Base-by-base conservation (phyloP, 768 basidiomycete genomes). In the Kwoniella heveanensis region DNA sequence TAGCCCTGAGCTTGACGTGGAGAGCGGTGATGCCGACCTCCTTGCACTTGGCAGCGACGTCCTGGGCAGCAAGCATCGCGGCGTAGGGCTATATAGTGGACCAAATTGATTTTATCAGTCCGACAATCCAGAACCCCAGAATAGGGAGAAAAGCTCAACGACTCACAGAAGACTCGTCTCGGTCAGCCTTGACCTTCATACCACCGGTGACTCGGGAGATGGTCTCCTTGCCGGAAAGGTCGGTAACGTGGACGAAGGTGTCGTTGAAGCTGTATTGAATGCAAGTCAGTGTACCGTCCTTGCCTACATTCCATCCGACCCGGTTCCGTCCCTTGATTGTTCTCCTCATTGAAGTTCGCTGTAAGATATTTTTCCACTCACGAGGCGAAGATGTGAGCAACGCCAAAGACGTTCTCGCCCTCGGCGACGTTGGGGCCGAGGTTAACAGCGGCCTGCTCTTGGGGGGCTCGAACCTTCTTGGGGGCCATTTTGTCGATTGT, bases 131-230 rank as follows among this genome's bases (percentile, higher is more conserved):
- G 32, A 32, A 13, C 5, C 12, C 10, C 29, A 9, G 13, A 25
- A 17, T 60, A 24, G 22, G 29, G 9, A 32, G 27, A 36, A 36
- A 13, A 36, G 32, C 2, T 4, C 19, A 46, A 24, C 12, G n/a
- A 73, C 77, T 69, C 61, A 78, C 96, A 91, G 94, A 97, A 46
- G 93, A 97, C 84, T 99, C 96, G 84, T 99, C 96, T 83, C 96
- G 90, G 83, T 99, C 96, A 13, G 95, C 96, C 85, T 98, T 99
- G 83, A 99, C 96, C 85, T 98, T 98, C 96, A 98, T 98, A 65
- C 96, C 96, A 81, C 94, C 94, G 71, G 96, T 98, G 68, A 97
- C 92, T 79, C 96, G 92, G 74, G 92, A 91, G 84, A 99, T 92
- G 80, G 96, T 99, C 85, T 98, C 96, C 85, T 91, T 94, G 76